Base-by-base conservation (phyloP, 768 basidiomycete species). In the Daedaleopsis sinensis region DNA sequence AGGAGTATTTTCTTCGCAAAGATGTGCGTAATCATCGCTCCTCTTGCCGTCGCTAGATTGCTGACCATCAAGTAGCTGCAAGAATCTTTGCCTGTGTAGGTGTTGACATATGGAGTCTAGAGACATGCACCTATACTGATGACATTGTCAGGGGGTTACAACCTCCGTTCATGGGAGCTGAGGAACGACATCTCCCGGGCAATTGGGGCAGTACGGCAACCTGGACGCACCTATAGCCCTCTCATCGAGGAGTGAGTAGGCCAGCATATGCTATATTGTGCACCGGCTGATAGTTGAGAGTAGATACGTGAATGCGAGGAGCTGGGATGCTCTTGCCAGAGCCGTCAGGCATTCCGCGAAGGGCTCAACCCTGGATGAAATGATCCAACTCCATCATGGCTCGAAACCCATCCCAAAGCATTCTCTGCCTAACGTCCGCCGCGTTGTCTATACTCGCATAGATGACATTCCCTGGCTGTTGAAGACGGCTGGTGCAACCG, bases 1-100 rank as follows among this genome's bases (percentile, higher is more conserved):
- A 18, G 47, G 19, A 48, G 48, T 21, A 57, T 19, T 19, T 47
- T 12, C 21, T 11, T 32, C 39, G 35, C 52, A 15, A 19, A 47
- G n/a, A 18, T 38, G 12, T 42, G n/a, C 36, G 15, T 63, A 5
- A 53, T 49, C 32, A n/a, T n/a, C n/a, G 24, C 8, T 16, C 38
- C n/a, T n/a, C n/a, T n/a, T n/a, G n/a, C n/a, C n/a, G n/a, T n/a
- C n/a, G n/a, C n/a, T n/a, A n/a, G n/a, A n/a, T n/a, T n/a, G n/a
- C n/a, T n/a, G n/a, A n/a, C n/a, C n/a, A n/a, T n/a, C n/a, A n/a
- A n/a, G n/a, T 18, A 63, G 61, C 23, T 63, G 56, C 61, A 54
- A 48, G 52, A 63, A 58, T 39, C 35, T 63, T 3, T 57, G 50
- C 23, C 35, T 63, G 12, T 51, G 57, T 63, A 49, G 1, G 56